Base-by-base conservation (phyloP, 805 yeast species). In the Kodamaea laetipori region DNA sequence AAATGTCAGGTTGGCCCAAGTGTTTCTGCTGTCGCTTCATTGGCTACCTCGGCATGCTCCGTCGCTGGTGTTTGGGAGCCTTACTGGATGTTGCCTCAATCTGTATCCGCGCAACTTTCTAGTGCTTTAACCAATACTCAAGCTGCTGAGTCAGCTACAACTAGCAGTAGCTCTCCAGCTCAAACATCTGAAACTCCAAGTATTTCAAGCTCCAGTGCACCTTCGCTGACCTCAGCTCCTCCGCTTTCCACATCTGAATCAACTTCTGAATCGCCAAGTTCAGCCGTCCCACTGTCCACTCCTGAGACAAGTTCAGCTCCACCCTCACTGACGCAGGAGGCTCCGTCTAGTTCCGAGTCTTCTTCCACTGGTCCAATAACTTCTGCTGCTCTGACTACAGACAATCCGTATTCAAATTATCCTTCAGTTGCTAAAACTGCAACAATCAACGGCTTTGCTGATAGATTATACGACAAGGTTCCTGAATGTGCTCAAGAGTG, bases 391-490 rank as follows among this genome's bases (percentile, higher is more conserved):
- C n/a, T 44, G 17, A 38, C 43, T 19, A 41, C 35, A 13, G 47
- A 40, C 6, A n/a, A n/a, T 7, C 23, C 24, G 15, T 69, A 53
- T 48, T 49, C 60, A 17, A 61, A 61, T 34, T 66, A 56, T 57
- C 73, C 72, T 19, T 35, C 54, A 6, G 58, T 55, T 9, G 62
- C 71, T 18, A 55, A 60, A 35, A 67, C 73, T 15, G 73, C 73
- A 26, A 54, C 70, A 37, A 66, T 69, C 48, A 69, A 69, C 47
- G 74, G 74, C 44, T 68, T 69, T 45, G 73, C 73, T 39, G 74
- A 69, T 55, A 51, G 53, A 41, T 61, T 69, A 43, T 64, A 64
- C 49, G 57, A 40, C 48, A 46, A 44, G 11, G 54, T 63, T 43
- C 72, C 74, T n/a, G 48, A 52, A 10, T 69, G 74, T 56, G 74